Base-by-base conservation (phyloP, 805 yeast genomes). In the Saccharomyces paradoxus region DNA sequence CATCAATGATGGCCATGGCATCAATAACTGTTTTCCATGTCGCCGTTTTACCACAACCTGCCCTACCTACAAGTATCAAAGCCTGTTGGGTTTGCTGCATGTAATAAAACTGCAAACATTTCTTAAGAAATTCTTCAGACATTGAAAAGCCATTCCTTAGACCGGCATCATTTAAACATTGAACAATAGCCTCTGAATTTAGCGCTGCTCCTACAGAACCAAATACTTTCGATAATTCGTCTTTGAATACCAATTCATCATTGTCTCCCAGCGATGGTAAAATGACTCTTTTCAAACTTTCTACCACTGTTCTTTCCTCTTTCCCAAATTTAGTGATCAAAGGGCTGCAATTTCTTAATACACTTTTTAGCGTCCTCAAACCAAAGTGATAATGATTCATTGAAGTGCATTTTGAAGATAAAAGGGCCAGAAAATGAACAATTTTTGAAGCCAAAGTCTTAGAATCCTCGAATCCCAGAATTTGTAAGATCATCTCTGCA, bases 351-450 rank as follows among this genome's bases (percentile, higher is more conserved):
- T 78, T 78, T 8, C 74, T 69, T 17, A 92, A 67, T 0, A 84
- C 80, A 41, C 82, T 76, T 63, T 91, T 92, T 55, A 92, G 67
- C 0, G 96, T 84, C 56, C 98, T 76, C 47, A 92, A 71, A 0
- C 97, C 96, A 77, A 92, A 92, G 63, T 92, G 97, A 61, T 92
- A 92, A 65, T 92, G 97, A 4, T 68, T 64, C 63, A 89, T 96
- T 0, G 56, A 24, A 0, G 87, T 76, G 12, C 81, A 68, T 0
- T 55, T 50, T 0, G 14, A n/a, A 2, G 67, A 63, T n/a, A 92
- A 65, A 0, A 63, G 65, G 0, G 57, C 56, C 57, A 89, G 85
- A 30, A 88, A 75, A 0, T 79, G 74, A 0, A 86, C 87, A 17
- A 87, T 70, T 2, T 66, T 68, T 2, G 52, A 26, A 0, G 96